Evolutionary conservation across 768 basidiomycete species (phyloP).

Genomic region (Psilocybe azurescens): DNA sequence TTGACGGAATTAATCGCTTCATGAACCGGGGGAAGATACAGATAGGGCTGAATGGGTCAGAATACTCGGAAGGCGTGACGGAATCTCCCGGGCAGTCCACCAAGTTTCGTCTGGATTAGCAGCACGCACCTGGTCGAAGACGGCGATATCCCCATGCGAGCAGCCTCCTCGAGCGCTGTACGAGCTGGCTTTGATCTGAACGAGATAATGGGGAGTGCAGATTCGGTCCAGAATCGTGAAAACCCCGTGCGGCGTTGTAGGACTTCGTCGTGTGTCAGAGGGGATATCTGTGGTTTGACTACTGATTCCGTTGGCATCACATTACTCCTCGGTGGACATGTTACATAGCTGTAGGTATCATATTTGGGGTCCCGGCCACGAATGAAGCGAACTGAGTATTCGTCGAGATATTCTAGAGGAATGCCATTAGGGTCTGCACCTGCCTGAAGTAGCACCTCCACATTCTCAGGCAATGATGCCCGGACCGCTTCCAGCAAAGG

Average conservation of each 20-base stretch:
- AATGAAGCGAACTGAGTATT: not conserved
- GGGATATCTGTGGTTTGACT: not conserved
- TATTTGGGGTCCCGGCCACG: not conserved
- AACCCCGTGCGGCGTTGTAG: not conserved
- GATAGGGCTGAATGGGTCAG: not conserved
- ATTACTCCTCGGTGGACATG: not conserved
- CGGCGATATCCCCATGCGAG: not conserved
- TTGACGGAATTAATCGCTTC: constrained; percentile 1
- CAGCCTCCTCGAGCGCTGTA: not conserved
- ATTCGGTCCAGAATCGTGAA: not conserved
- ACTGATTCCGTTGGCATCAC: not conserved
- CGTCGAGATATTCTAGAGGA: not conserved
- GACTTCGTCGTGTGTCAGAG: not conserved
- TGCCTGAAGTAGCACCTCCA: not conserved
- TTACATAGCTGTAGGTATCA: not conserved
- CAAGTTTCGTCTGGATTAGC: constrained; percentile 1
- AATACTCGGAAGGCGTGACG: not conserved
- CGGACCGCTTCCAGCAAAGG: not conserved
- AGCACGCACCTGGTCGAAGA: constrained; percentile 9
- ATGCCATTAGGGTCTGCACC: not conserved
- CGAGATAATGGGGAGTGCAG: not conserved
- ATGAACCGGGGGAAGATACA: constrained; percentile 1
- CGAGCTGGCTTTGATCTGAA: not conserved
- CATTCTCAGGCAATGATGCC: not conserved
- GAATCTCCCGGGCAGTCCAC: not conserved